Conservation (phyloP, 495 filamentous ascomycete species). For the Penicillium mononematosum region DNA sequence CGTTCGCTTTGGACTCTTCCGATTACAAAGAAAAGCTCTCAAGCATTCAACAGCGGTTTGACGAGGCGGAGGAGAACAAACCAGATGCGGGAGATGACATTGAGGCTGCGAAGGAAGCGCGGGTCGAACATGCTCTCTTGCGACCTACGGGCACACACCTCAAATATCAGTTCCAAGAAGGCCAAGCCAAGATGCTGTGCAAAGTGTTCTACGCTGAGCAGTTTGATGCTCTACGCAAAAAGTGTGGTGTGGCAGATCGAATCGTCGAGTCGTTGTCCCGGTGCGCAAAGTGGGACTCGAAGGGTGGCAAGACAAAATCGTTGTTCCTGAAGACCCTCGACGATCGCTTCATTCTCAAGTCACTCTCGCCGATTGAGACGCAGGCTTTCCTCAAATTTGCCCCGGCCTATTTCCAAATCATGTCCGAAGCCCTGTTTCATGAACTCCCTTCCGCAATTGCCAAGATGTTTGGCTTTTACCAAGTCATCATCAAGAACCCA, state of each 20-base stretch:
- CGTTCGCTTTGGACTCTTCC: constrained; percentile 80
- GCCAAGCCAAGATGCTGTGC: constrained; percentile 89
- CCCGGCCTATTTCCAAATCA: constrained; percentile 94
- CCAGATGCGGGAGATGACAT: constrained; percentile 22
- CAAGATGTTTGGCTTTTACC: constrained; percentile 99
- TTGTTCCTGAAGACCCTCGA: constrained; percentile 98
- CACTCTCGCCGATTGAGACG: constrained; percentile 84
- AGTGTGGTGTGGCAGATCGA: constrained; percentile 88
- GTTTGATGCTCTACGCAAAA: constrained; percentile 90
- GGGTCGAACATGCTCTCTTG: constrained; percentile 71
- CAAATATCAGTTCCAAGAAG: constrained; percentile 90
- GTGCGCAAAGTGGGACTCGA: constrained; percentile 97
- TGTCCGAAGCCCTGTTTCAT: constrained; percentile 93
- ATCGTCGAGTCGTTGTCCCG: constrained; percentile 94
- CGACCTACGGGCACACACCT: constrained; percentile 84
- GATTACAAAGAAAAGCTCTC: constrained; percentile 81
- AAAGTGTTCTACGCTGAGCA: constrained; percentile 98
- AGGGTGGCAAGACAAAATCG: constrained; percentile 96
- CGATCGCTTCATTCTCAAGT: constrained; percentile 89
- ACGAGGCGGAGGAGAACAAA: constrained; percentile 35
- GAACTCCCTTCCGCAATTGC: constrained; percentile 96
- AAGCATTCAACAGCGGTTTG: constrained; percentile 62
- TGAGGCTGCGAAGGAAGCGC: constrained; percentile 51
- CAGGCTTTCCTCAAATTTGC: constrained; percentile 92
- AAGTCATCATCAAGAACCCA: constrained; percentile 94